These are phyloP conservation scores for Hymenoscyphus scutula DNA, from an alignment of 2,329 filamentous ascomycete species.

Conservation along the genomic window DNA sequence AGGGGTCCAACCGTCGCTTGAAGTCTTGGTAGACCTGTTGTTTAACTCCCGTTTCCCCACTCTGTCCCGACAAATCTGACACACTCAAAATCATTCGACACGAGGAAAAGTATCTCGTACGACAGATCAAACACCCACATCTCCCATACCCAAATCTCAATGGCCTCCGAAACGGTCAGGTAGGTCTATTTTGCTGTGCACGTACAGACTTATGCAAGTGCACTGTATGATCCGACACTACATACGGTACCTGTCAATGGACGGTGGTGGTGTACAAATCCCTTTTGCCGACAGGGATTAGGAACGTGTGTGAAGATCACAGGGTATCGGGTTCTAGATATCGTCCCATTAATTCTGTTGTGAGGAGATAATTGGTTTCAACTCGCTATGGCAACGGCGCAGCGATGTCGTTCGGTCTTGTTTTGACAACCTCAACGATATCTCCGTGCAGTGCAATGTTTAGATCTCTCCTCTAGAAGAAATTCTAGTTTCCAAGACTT, in stretches of 20 bases:
- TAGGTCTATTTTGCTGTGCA: neutral
- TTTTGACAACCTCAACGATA: neutral
- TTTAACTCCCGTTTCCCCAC: neutral
- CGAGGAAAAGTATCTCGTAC: neutral
- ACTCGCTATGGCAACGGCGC: neutral
- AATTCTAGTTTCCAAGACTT: neutral
- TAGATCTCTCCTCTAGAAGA: neutral
- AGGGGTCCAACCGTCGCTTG: neutral
- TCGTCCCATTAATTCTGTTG: neutral
- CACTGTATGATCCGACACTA: neutral
- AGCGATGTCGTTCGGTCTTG: neutral
- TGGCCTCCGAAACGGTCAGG: neutral
- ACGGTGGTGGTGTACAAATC: neutral
- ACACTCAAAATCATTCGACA: slow-evolving; percentile 1
- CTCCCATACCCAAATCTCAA: neutral
- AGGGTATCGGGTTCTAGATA: neutral
- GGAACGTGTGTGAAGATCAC: neutral
- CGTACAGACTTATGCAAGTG: neutral
- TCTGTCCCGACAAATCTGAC: neutral
- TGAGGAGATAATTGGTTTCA: neutral
- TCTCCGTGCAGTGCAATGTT: neutral
- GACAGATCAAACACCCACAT: neutral
- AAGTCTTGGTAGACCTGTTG: neutral
- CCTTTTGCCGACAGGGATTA: neutral
- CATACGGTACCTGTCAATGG: too few relatives aligned